A percentile compares a stretch with the other conserved stretches of the same genome.
These are phyloP conservation scores for Chimonanthus salicifolius DNA, from an alignment of 164 flowering plant species.

Conservation along the genomic window DNA sequence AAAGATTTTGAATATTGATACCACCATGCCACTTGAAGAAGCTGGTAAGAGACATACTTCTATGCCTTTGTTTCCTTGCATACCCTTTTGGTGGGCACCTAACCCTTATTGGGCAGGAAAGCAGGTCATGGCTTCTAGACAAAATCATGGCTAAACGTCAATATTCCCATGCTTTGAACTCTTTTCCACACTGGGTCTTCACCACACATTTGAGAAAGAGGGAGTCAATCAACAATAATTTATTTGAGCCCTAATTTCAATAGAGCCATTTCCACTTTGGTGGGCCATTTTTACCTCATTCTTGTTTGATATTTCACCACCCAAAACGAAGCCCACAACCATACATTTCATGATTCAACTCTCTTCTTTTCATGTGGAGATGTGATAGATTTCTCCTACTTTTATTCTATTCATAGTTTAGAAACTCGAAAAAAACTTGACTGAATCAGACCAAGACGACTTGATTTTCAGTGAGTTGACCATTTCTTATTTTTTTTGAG, in stretches of 20 bases:
- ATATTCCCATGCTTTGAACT: conserved; percentile 23
- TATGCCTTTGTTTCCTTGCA: conserved; percentile 16
- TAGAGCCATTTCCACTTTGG: background rate
- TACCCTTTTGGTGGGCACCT: conserved; percentile 14
- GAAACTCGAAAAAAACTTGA: too few relatives aligned
- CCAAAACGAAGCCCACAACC: conserved; percentile 6
- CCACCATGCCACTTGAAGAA: background rate
- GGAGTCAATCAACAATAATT: background rate
- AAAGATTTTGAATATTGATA: too few relatives aligned
- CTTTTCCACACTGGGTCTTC: background rate
- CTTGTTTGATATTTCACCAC: background rate
- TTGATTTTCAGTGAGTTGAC: too few relatives aligned
- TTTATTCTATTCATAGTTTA: background rate
- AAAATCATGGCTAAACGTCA: conserved; percentile 36
- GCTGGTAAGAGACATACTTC: conserved; percentile 26
- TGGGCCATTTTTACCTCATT: background rate
- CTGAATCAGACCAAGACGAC: too few relatives aligned
- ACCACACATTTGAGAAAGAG: conserved; percentile 4
- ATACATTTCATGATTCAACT: conserved; percentile 32
- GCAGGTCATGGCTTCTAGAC: conserved; percentile 20
- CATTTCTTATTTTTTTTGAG: too few relatives aligned
- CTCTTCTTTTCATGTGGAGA: conserved; percentile 39
- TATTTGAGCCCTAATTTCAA: background rate
- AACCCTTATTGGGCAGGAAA: conserved; percentile 15
- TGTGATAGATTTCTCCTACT: conserved; percentile 18